phyloP scores from a whole-genome alignment of 2,329 filamentous ascomycete species.

The Erysiphe neolycopersici region DNA sequence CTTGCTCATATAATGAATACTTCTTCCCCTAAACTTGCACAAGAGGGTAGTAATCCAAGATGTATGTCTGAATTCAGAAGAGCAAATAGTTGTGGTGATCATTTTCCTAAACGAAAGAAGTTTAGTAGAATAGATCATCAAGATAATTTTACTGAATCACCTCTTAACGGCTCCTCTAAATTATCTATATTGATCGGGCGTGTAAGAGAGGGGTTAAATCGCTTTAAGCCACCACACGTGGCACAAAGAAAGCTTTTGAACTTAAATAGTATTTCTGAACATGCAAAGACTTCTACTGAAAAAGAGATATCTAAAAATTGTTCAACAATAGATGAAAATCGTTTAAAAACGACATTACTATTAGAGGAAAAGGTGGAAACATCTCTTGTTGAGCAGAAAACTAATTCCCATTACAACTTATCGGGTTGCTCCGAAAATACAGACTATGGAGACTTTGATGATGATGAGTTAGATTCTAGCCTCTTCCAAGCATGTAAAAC shows the following conservation, averaged over 20 bases:
- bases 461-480: slow-evolving; percentile 18
- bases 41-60: slow-evolving; percentile 16
- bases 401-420: not conserved
- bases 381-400: not conserved
- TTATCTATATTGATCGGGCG: slow-evolving; percentile 36
- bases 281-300: not conserved
- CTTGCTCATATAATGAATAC: slow-evolving; percentile 41
- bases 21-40: slow-evolving; percentile 37
- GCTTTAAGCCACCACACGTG: slow-evolving; percentile 8
- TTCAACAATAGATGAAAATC: not conserved
- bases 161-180: slow-evolving; percentile 25
- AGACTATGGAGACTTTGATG: slow-evolving; percentile 21
- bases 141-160: slow-evolving; percentile 13
- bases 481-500: slow-evolving; percentile 27
- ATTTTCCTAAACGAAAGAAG: slow-evolving; percentile 46
- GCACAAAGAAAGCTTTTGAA: not conserved
- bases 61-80: slow-evolving; percentile 27
- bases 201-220: slow-evolving; percentile 25
- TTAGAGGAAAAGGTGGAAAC: not conserved
- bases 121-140: slow-evolving; percentile 18
- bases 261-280: not conserved
- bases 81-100: slow-evolving; percentile 39
- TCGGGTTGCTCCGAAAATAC: slow-evolving; percentile 2
- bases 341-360: not conserved
- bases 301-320: not conserved